Evolutionary conservation across 352 stramenopile genomes (phyloP).

Genomic region (Phytophthora boehmeriae): DNA sequence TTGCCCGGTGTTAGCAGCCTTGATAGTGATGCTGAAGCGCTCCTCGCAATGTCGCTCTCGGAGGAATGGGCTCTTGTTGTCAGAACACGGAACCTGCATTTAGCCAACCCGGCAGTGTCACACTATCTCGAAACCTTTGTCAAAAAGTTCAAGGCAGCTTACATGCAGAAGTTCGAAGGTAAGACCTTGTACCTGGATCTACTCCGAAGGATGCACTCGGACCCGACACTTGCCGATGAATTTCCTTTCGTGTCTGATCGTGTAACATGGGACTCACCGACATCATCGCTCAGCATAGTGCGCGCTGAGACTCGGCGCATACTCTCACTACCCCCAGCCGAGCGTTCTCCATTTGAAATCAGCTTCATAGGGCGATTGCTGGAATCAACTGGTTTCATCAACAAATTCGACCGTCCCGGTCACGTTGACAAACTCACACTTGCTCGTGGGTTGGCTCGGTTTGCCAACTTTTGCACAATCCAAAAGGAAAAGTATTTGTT

Average conservation of each 20-base stretch:
- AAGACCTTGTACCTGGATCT: conserved; percentile 80
- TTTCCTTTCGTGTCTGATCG: conserved; percentile 62
- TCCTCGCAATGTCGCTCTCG: conserved; percentile 65
- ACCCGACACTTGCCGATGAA: conserved; percentile 57
- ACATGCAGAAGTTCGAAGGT: conserved; percentile 78
- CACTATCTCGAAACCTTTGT: conserved; percentile 78
- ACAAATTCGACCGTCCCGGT: conserved; percentile 69
- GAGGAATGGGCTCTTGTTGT: conserved; percentile 75
- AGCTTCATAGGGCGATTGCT: conserved; percentile 65
- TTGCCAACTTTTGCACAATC: conserved; percentile 62
- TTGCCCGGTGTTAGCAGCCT: conserved; percentile 32
- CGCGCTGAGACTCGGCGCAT: conserved; percentile 71
- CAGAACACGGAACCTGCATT: conserved; percentile 63
- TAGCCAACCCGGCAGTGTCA: conserved; percentile 71
- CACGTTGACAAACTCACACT: conserved; percentile 57
- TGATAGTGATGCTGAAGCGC: conserved; percentile 56
- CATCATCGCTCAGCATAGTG: conserved; percentile 68
- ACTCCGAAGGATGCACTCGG: conserved; percentile 61
- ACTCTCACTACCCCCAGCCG: conserved; percentile 40
- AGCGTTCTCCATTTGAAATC: conserved; percentile 48
- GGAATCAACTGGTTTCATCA: conserved; percentile 59
- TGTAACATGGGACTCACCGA: conserved; percentile 59
- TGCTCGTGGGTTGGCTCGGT: conserved; percentile 49
- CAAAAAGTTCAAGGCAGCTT: conserved; percentile 77
- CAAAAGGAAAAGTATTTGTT: conserved; percentile 63